Conservation (phyloP, 345 rosid species). For the Raphanus raphanistrum region DNA sequence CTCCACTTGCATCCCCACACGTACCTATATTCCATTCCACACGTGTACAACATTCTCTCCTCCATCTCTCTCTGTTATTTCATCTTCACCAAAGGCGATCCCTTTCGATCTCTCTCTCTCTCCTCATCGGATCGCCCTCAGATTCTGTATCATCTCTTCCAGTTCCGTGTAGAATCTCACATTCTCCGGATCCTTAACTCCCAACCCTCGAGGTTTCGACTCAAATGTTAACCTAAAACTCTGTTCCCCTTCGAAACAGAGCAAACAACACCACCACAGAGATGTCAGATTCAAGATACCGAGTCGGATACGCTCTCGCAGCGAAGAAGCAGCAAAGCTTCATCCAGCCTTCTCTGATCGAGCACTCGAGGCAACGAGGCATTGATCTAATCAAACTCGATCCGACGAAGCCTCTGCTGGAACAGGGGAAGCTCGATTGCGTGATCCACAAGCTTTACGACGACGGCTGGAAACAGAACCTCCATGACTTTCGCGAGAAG, state of each 20-base stretch:
- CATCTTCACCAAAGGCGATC: conserved; percentile 13
- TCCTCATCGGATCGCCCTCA: conserved; percentile 11
- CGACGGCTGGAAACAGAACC: conserved; percentile 47
- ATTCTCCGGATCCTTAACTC: background rate
- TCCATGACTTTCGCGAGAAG: conserved; percentile 37
- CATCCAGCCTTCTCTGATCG: conserved; percentile 50
- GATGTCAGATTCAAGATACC: conserved; percentile 41
- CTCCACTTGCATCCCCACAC: conserved; percentile 33
- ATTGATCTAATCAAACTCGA: conserved; percentile 49
- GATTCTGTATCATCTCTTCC: conserved; percentile 25
- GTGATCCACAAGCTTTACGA: conserved; percentile 60
- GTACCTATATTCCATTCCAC: conserved; percentile 29
- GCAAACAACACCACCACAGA: background rate
- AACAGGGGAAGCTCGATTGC: conserved; percentile 68
- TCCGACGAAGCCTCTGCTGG: conserved; percentile 43
- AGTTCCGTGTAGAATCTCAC: conserved; percentile 1
- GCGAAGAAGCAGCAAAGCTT: conserved; percentile 51
- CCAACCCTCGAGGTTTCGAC: conserved; percentile 17
- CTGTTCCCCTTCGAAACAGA: conserved; percentile 32
- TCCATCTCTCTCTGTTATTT: conserved; percentile 17
- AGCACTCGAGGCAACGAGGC: conserved; percentile 41
- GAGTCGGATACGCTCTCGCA: conserved; percentile 54
- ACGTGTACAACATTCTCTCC: conserved; percentile 33
- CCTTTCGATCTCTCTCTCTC: conserved; percentile 19
- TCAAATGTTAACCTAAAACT: conserved; percentile 15